Evolutionary conservation across 2,329 filamentous ascomycete species (phyloP), one percentile per base, ranked within the genome.

Genomic region (Ophiocordyceps camponoti-saundersi): DNA sequence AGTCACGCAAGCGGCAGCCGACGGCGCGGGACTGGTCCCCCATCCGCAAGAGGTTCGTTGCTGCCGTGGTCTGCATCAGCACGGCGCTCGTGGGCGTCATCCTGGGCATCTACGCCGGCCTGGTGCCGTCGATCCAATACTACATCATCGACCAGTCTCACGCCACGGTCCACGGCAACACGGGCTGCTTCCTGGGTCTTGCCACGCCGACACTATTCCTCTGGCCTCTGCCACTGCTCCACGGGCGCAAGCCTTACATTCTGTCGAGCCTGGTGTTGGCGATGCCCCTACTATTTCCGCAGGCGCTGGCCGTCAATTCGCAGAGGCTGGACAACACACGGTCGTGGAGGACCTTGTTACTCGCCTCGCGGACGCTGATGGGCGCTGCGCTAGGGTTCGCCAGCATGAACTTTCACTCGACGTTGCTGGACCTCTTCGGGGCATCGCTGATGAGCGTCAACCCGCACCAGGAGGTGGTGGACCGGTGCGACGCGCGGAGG

Each of bases 81-180:
- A 86, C 83, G 6, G 77, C 80, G 15, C 66, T 86, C 47, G 69
- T 88, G 43, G 84, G 84, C 0, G 65, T 84, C 23, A 67, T 87
- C 21, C 66, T 85, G 48, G 84, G 85, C 1, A 82, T 88, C 21
- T 90, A 88, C 58, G 80, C 82, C 47, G 85, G 84, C 3, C 73
- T 87, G 53, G 82, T 87, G 1, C 82, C 84, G n/a, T 76, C 79
- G 3, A 85, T 89, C 23, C 83, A 88, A 57, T 87, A 87, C 59
- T 80, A 79, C 54, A 75, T 89, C 51, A 78, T 77, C 22, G 82
- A 88, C 54, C 70, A 79, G 50, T 64, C 75, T 42, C 82, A 86
- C 54, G 70, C 75, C 49, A 72, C 78, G 2, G 78, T 87, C 26
- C 68, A 85, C 34, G 85, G 85, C 3, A 89, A 89, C 53, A 80